A percentile compares a stretch with the other conserved stretches of the same genome.
Evolutionary conservation across 441 rosid species (phyloP).

Genomic region (Gossypium trilobum): DNA sequence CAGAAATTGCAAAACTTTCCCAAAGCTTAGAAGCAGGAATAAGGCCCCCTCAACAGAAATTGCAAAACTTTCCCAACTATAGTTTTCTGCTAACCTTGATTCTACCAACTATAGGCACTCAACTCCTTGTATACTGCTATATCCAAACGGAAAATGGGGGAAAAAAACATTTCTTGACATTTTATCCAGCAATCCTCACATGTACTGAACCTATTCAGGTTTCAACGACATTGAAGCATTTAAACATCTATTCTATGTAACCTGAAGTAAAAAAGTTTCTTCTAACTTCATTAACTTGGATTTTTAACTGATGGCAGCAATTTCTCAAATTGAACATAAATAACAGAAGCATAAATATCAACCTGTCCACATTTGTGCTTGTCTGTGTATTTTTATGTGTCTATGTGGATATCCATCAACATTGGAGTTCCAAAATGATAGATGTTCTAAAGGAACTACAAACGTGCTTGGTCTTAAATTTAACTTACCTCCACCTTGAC

Average conservation of each 20-base stretch:
- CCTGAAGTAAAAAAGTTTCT: not conserved
- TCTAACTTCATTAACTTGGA: not conserved
- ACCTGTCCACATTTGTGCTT: not conserved
- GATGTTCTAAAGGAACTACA: not conserved
- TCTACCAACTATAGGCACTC: not conserved
- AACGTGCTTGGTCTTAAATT: not conserved
- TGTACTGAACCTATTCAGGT: not conserved
- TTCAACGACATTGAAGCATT: not conserved
- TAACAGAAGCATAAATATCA: not conserved
- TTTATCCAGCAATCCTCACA: not conserved
- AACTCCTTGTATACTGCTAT: not conserved
- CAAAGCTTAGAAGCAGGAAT: not conserved
- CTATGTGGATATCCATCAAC: not conserved
- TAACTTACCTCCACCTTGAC: not conserved
- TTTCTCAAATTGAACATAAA: not conserved
- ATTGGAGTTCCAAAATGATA: not conserved
- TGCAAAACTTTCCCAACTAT: not conserved
- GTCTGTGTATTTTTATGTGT: not conserved
- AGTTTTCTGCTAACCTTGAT: not conserved
- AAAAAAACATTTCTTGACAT: not conserved
- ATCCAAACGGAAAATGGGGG: conserved; percentile 5
- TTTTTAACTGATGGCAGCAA: not conserved
- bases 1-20: not conserved
- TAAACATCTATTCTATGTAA: not conserved
- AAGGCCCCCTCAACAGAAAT: not conserved